Base-by-base conservation (phyloP, 208 protist species). In the Leptomonas pyrrhocoris region DNA sequence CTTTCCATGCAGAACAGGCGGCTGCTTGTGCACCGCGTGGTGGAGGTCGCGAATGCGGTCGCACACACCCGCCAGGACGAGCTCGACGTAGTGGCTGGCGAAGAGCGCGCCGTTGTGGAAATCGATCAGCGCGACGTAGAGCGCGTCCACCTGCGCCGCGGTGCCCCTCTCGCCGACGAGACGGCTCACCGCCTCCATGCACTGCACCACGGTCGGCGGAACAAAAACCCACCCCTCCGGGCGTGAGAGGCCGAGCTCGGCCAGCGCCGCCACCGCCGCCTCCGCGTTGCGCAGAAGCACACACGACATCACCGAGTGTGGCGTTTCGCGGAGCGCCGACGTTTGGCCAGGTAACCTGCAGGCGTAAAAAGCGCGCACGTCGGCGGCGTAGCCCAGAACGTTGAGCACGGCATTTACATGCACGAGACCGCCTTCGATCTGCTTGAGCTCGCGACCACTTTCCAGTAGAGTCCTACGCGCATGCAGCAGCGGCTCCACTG, bases 51-150 rank as follows among this genome's bases (percentile, higher is more conserved):
- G 54, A 36, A 96, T 75, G 50, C 88, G 88, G 42, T 93, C 85
- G 67, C 83, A 85, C 28, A 96, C 40, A 30, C 91, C 91, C 31
- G 79, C 85, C 28, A 96, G 43, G 5, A 94, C 53, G 51, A 73
- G 76, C 63, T 96, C 87, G 28, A 96, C 61, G 49, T 85, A 73
- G 68, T 90, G 77, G 64, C 81, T 82, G 6, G 89, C 62, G 36
- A 89, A 79, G 71, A 94, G 80, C 13, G 85, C 85, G 19, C 79
- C 80, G 76, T 94, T 94, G 62, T 84, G 86, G 71, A 96, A 94
- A 50, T 40, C 65, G 13, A 92, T 84, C 16, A 94, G 59, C 9
- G 88, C 84, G 1, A 18, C 25, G 70, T 94, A 94, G 23, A 94
- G 68, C n/a, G 67, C 43, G n/a, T 56, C 63, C 30, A 96, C 68